Base-by-base conservation (phyloP, 106 monocot species). In the Dioscorea dumetorum region DNA sequence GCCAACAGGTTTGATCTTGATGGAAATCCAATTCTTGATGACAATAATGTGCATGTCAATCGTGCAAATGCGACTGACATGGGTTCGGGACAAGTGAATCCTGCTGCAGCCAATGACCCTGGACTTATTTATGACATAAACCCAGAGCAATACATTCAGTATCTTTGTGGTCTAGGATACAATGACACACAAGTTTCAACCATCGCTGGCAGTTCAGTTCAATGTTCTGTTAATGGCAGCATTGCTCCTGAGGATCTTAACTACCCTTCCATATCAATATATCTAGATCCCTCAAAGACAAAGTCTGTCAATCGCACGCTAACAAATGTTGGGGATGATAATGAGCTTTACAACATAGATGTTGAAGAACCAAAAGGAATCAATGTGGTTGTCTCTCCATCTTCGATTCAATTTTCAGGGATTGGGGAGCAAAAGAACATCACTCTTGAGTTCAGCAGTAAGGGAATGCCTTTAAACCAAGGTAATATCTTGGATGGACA, bases 101-200 rank as follows among this genome's bases (percentile, higher is more conserved):
- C 73, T 8, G 19, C 35, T 2, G 33, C 49, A 34, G 79, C 69
- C 16, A 79, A 22, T 50, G 56, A 79, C 24, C 74, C 79, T 3
- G 79, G 79, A 17, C 64, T 79, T 16, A 60, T 79, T 2, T 74
- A 79, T 64, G 64, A 74, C 16, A 33, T 74, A 21, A 5, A 69
- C 0, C 58, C 59, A 0, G 35, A 70, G 32, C 64, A 79, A 24
- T 79, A 74, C 51, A 65, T 74, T 33, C 69, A 24, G 0, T 79
- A 69, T 24, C 74, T 79, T 10, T 74, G 79, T 33, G 63, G 69
- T 2, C 7, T 62, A 62, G 24, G 16, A 14, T 63, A 50, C 22
- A 50, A 12, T 12, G 63, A 73, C 23, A 49, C 41, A 6, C 48
- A 79, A 50, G 73, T 73, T 4, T 20, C 20, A 16, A 19, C 31